Evolutionary conservation across 2,329 filamentous ascomycete genomes (phyloP), one percentile per base, ranked within the genome.

Genomic region (Cladophialophora bantiana): DNA sequence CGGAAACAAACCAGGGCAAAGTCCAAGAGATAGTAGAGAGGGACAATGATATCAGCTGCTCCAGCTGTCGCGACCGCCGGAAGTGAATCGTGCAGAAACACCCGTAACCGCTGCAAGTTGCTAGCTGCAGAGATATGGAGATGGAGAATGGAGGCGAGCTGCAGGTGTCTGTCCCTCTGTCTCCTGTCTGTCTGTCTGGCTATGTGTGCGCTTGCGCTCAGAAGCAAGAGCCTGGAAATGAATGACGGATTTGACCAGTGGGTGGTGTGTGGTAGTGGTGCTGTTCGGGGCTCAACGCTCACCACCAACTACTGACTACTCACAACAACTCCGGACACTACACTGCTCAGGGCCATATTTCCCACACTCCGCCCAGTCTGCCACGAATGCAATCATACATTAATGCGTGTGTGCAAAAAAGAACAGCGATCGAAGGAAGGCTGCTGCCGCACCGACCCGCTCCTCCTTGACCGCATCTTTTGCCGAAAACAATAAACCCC

Each of bases 401-500:
- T 26, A 26, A 26, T 26, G 63, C 53, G 59, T 34, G 4, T 55
- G 52, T 38, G 55, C 35, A 34, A 53, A 66, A 34, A 18, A 38
- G 38, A 64, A 34, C 40, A 59, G 45, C 59, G 56, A 68, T 58
- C 58, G 52, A 62, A 52, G 52, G 63, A 54, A 57, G 34, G 50
- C 61, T 54, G 58, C 59, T 50, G 52, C 52, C 42, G 48, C 59
- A 52, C 38, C 58, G 65, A 62, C 68, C 68, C 68, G 66, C 65
- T 63, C 40, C 35, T 62, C 36, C 48, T 61, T 67, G 68, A 70
- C 68, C 68, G 68, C 68, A 66, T 40, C 67, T 70, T 70, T 20
- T 26, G 45, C 18, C 45, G 45, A 34, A 52, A 50, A 26, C 36
- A 26, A 26, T 32, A 20, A 61, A 31, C 36, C 52, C 59, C 18